Base-by-base conservation (phyloP, 495 filamentous ascomycete species). In the Penicillium steckii region DNA sequence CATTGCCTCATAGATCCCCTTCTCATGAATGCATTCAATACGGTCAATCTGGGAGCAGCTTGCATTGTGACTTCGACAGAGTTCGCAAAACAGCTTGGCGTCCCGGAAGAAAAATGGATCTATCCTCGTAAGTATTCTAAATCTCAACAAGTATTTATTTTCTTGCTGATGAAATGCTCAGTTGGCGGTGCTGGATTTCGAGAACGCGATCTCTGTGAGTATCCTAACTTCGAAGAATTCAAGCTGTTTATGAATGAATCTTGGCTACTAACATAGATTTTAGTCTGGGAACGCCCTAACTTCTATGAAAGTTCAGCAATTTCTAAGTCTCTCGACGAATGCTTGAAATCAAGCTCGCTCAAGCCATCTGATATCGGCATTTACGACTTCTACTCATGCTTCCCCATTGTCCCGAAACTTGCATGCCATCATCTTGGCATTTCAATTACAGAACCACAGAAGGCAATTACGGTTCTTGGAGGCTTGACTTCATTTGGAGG, bases 11-110 rank as follows among this genome's bases (percentile, higher is more conserved):
- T 46, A 84, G 80, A 84, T 69, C 78, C 80, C 5, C 68, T 84
- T 12, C 58, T 82, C 29, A 83, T 83, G 80, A 84, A 84, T 60
- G 80, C 80, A 23, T 83, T 83, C 68, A 83, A 84, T 56, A 78
- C 69, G 13, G 71, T 84, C 50, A 84, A 84, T 44, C 64, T 83
- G 10, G 70, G 78, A 10, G 76, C 67, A 8, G 77, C 78, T 23
- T 80, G 74, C 53, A 65, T 84, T 9, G 40, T 84, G 13, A 84
- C 79, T 0, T 76, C 77, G 0, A 70, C 70, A 0, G 67, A 76
- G 4, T 68, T 71, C 55, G 80, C 80, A 0, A 63, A 53, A 26
- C 57, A 76, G 30, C 67, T 84, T n/a, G 70, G 72, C 3, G 73
- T 84, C 48, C 72, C 77, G 0, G 62, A 75, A 51, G 56, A 56